phyloP scores from a whole-genome alignment of 1,139 yeast species.

The Saccharomyces hybrid region DNA sequence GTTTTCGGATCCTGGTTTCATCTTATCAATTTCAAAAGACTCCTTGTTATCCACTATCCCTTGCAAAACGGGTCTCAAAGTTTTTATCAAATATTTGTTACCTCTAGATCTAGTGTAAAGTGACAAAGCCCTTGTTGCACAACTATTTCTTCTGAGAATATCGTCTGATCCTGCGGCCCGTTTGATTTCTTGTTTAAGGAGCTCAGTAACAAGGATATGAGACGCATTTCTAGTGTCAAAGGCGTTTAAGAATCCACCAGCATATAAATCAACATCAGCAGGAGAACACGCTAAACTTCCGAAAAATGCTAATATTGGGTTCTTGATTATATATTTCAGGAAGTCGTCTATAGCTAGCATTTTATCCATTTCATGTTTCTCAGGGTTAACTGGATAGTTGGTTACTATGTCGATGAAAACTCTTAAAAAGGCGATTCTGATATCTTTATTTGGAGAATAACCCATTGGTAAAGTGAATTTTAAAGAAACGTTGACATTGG shows the following conservation, averaged over 20 bases:
- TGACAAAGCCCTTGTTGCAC: slow-evolving; percentile 69
- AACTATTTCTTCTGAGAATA: slow-evolving; percentile 70
- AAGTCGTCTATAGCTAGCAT: slow-evolving; percentile 25
- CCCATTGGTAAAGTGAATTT: slow-evolving; percentile 73
- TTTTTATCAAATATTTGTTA: slow-evolving; percentile 42
- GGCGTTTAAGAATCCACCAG: slow-evolving; percentile 55
- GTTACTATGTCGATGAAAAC: slow-evolving; percentile 65
- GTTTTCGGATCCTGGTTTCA: slow-evolving; percentile 33
- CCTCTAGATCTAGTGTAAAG: slow-evolving; percentile 65
- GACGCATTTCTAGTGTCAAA: slow-evolving; percentile 47
- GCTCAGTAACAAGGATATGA: slow-evolving; percentile 47
- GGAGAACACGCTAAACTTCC: slow-evolving; percentile 47
- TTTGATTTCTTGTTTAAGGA: slow-evolving; percentile 57
- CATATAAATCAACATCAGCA: slow-evolving; percentile 63
- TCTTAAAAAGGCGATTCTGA: slow-evolving; percentile 64
- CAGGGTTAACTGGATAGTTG: slow-evolving; percentile 30
- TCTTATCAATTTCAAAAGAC: slow-evolving; percentile 60
- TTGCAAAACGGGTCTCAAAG: slow-evolving; percentile 48
- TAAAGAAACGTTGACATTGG: slow-evolving; percentile 76
- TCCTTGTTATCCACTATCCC: slow-evolving; percentile 47
- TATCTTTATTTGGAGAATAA: slow-evolving; percentile 56
- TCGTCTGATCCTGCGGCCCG: slow-evolving; percentile 58
- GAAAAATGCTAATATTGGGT: slow-evolving; percentile 33
- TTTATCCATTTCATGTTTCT: slow-evolving; percentile 28
- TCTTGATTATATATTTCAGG: slow-evolving; percentile 13